phyloP scores from a whole-genome alignment of 352 stramenopile genomes.

The Phytophthora cryptogea region DNA sequence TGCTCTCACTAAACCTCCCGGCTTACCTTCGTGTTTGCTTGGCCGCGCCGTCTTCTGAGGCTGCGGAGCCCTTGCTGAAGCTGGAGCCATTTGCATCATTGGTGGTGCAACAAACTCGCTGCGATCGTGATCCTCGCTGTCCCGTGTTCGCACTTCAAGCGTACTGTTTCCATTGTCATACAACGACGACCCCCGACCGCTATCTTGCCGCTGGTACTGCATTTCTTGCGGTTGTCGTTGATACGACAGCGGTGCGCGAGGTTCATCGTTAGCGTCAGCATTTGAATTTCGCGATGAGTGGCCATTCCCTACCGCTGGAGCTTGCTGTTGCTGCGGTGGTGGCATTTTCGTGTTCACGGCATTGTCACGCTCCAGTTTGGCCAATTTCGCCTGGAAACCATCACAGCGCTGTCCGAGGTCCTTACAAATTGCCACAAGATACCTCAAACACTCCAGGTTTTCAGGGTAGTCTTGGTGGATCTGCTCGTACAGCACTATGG shows the following conservation, averaged over 20 bases:
- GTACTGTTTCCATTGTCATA: slow-evolving; percentile 33
- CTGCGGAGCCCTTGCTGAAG: slow-evolving; percentile 26
- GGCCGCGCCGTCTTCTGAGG: slow-evolving; percentile 38
- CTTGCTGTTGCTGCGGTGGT: slow-evolving; percentile 34
- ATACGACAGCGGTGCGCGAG: slow-evolving; percentile 19
- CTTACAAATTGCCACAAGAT: slow-evolving; percentile 95
- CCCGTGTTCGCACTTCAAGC: slow-evolving; percentile 25
- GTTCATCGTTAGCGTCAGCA: slow-evolving; percentile 23
- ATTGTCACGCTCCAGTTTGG: slow-evolving; percentile 86
- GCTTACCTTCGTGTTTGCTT: slow-evolving; percentile 65
- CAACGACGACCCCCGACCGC: slow-evolving; percentile 13
- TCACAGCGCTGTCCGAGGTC: slow-evolving; percentile 93
- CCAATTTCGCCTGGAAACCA: slow-evolving; percentile 92
- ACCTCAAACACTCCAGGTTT: slow-evolving; percentile 92
- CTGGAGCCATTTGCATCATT: slow-evolving; percentile 43
- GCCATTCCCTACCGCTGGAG: slow-evolving; percentile 26
- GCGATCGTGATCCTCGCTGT: slow-evolving; percentile 33
- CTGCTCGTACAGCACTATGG: slow-evolving; percentile 94
- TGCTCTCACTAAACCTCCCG: neutral
- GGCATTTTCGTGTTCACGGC: slow-evolving; percentile 47
- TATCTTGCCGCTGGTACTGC: slow-evolving; percentile 34
- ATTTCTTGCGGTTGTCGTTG: slow-evolving; percentile 32
- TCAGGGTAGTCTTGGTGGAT: slow-evolving; percentile 95
- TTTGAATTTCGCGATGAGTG: slow-evolving; percentile 24
- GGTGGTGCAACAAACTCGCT: slow-evolving; percentile 50